phyloP scores from a whole-genome alignment of 176 grass and related monocot genomes.

The Avena eriantha region DNA sequence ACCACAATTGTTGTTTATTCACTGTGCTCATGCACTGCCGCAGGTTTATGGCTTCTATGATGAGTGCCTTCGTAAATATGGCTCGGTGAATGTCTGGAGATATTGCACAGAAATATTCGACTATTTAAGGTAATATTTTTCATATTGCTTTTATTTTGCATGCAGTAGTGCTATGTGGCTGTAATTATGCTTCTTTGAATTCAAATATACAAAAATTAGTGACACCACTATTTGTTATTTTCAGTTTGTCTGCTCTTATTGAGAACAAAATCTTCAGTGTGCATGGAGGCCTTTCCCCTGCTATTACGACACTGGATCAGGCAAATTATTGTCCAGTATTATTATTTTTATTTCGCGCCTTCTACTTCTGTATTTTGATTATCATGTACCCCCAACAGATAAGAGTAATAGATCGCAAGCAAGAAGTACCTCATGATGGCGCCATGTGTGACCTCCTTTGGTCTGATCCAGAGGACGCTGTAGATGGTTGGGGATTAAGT shows the following conservation, averaged over 20 bases:
- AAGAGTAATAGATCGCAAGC: conserved; percentile 97
- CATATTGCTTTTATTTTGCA: conserved; percentile 17
- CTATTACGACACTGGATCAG: conserved; percentile 93
- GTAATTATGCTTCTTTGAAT: conserved; percentile 6
- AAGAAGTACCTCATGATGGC: conserved; percentile 98
- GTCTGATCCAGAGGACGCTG: conserved; percentile 97
- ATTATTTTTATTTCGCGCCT: conserved; percentile 19
- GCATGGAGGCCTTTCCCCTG: conserved; percentile 94
- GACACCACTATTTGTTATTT: conserved; percentile 34
- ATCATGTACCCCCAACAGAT: conserved; percentile 58
- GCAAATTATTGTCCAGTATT: conserved; percentile 45
- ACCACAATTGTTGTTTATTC: not conserved
- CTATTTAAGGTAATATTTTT: conserved; percentile 80
- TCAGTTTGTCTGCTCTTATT: conserved; percentile 95
- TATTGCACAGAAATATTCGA: conserved; percentile 99
- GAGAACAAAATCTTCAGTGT: conserved; percentile 99
- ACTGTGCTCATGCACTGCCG: conserved; percentile 23
- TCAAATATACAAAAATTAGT: conserved; percentile 37
- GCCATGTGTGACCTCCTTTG: conserved; percentile 99
- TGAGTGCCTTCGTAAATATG: conserved; percentile 97
- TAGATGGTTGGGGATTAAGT: conserved; percentile 96
- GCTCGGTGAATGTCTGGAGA: conserved; percentile 99
- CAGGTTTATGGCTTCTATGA: conserved; percentile 99
- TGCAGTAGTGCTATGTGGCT: conserved; percentile 13
- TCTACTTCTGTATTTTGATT: conserved; percentile 28